Conservation (phyloP, 139 green algal genomes). For the Chlamydomonas eustigma region DNA sequence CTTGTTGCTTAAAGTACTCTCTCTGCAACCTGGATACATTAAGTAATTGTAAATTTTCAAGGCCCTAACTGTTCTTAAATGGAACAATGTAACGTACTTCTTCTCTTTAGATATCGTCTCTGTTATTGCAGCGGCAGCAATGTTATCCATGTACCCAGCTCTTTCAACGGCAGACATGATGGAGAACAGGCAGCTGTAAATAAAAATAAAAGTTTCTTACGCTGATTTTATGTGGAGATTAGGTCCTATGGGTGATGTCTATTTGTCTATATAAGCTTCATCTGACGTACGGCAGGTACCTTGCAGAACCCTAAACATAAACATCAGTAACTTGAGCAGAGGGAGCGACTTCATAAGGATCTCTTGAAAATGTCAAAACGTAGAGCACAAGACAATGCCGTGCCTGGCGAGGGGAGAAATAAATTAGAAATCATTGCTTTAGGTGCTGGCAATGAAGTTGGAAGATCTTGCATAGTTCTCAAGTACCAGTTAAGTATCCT, state of each 20-base stretch:
- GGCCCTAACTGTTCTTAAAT: neutral
- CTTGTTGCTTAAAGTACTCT: constrained; percentile 34
- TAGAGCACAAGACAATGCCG: neutral
- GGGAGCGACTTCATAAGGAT: neutral
- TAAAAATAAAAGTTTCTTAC: too few species aligned
- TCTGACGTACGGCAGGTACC: too few species aligned
- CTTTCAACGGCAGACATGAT: constrained; percentile 1
- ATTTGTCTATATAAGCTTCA: too few species aligned
- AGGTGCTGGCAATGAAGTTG: constrained; percentile 93
- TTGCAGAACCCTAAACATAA: too few species aligned
- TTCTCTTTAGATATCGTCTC: constrained; percentile 8
- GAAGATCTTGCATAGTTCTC: constrained; percentile 89
- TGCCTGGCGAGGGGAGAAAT: neutral
- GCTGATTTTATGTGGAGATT: too few species aligned
- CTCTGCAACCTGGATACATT: constrained; percentile 14
- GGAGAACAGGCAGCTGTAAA: too few species aligned
- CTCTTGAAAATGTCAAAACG: neutral
- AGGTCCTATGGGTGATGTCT: too few species aligned
- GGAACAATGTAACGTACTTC: neutral
- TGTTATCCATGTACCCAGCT: constrained; percentile 10
- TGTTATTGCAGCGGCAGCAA: neutral
- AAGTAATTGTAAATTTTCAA: too few species aligned
- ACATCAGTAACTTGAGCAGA: neutral
- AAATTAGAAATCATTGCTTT: constrained; percentile 72
- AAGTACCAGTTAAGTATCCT: constrained; percentile 86